These are phyloP conservation scores for Plasmodium malariae DNA, from an alignment of 169 alveolate genomes.

Conservation along the genomic window DNA sequence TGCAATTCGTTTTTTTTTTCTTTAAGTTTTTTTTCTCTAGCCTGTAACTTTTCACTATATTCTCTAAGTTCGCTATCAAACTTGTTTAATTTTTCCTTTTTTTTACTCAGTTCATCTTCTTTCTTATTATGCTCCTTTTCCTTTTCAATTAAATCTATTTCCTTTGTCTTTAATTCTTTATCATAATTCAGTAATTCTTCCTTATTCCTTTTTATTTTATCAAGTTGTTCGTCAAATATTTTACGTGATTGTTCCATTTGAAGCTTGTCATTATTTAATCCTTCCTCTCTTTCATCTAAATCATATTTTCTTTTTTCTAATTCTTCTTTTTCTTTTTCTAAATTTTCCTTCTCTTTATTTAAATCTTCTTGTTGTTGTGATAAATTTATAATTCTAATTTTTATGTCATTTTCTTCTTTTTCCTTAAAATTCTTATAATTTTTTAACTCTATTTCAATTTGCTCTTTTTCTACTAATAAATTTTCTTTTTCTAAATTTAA, in stretches of 20 bases:
- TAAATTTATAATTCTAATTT: constrained; percentile 59
- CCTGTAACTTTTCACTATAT: constrained; percentile 62
- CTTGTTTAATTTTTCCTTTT: constrained; percentile 35
- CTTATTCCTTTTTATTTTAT: constrained; percentile 67
- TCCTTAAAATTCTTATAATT: constrained; percentile 71
- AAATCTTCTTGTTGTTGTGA: constrained; percentile 75
- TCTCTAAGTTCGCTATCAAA: constrained; percentile 49
- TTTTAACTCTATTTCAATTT: constrained; percentile 73
- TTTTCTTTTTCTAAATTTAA: constrained; percentile 71
- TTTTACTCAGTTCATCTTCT: constrained; percentile 64
- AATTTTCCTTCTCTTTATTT: constrained; percentile 59
- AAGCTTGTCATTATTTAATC: constrained; percentile 55
- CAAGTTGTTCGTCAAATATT: constrained; percentile 70
- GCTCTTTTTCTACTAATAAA: constrained; percentile 70
- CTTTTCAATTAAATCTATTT: constrained; percentile 59
- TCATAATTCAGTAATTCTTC: constrained; percentile 66
- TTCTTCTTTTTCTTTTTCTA: constrained; percentile 72
- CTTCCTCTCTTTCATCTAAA: constrained; percentile 49
- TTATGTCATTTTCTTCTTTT: constrained; percentile 74
- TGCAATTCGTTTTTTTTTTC: constrained; percentile 71
- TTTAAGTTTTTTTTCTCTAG: constrained; percentile 67
- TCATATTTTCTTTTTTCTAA: constrained; percentile 55
- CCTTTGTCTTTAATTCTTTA: constrained; percentile 51
- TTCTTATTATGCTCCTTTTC: constrained; percentile 43
- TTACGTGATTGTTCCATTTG: constrained; percentile 73